Percentiles rank a stretch among this genome's conserved stretches.
These are phyloP conservation scores for Talaromyces amestolkiae DNA, from an alignment of 2,329 filamentous ascomycete species.

Conservation along the genomic window DNA sequence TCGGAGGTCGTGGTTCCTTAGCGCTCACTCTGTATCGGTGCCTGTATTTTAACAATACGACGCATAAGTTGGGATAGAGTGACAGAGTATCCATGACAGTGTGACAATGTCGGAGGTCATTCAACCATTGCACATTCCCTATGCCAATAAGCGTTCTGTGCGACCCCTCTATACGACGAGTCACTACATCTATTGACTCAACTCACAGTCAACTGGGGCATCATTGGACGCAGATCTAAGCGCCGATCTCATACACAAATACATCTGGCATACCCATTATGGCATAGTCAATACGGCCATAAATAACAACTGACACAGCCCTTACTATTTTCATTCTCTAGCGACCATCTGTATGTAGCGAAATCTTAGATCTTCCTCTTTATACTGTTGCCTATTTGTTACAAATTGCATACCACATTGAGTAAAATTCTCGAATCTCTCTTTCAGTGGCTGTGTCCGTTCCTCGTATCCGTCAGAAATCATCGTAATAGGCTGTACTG, in stretches of 20 bases:
- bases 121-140: no score
- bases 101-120: background rate
- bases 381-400: background rate
- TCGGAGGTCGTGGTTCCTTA: background rate
- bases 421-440: background rate
- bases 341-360: background rate
- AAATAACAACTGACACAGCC: background rate
- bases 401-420: background rate
- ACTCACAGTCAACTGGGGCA: background rate
- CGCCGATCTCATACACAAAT: constrained; percentile 7
- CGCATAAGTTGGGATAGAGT: background rate
- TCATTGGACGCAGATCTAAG: constrained; percentile 1
- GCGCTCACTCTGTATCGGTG: background rate
- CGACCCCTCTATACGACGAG: background rate
- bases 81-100: background rate
- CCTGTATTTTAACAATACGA: background rate
- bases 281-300: background rate
- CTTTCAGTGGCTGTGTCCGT: background rate
- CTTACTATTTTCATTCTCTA: background rate
- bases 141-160: background rate
- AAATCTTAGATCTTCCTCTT: background rate
- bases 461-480: background rate
- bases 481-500: background rate
- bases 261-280: background rate
- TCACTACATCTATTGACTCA: no score